Evolutionary conservation across 805 yeast genomes (phyloP).

Genomic region (Saccharomyces eubayanus): DNA sequence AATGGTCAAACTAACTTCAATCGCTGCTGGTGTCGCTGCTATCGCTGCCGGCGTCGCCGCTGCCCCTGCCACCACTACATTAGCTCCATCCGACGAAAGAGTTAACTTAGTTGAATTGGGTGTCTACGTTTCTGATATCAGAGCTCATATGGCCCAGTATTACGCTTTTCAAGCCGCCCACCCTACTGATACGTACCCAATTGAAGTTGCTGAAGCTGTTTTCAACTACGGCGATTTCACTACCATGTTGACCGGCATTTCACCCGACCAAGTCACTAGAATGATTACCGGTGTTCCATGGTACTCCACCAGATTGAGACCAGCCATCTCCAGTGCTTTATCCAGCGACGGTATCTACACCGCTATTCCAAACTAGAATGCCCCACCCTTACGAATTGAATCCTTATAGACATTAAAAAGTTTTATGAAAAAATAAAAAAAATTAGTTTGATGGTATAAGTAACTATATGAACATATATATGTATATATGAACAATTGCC

Average conservation of each 20-base stretch:
- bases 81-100: background rate
- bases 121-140: background rate
- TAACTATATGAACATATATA: background rate
- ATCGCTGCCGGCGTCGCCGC: background rate
- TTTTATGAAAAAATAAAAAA: background rate
- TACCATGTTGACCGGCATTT: too few relatives aligned
- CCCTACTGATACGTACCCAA: too few relatives aligned
- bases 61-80: background rate
- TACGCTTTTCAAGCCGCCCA: too few relatives aligned
- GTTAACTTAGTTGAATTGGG: background rate
- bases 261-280: too few relatives aligned
- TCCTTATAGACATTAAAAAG: background rate
- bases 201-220: too few relatives aligned
- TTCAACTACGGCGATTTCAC: too few relatives aligned
- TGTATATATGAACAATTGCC: background rate
- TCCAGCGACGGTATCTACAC: too few relatives aligned
- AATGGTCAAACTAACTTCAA: background rate
- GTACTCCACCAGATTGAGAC: too few relatives aligned
- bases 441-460: background rate
- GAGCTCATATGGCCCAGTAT: background rate
- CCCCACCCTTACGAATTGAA: background rate
- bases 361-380: background rate
- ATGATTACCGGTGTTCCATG: too few relatives aligned
- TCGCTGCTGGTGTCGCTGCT: background rate
- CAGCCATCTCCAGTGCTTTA: too few relatives aligned